A percentile compares a stretch with the other conserved stretches of the same genome.
Evolutionary conservation across 352 stramenopile species (phyloP).

Genomic region (Stramenopiles sp.): DNA sequence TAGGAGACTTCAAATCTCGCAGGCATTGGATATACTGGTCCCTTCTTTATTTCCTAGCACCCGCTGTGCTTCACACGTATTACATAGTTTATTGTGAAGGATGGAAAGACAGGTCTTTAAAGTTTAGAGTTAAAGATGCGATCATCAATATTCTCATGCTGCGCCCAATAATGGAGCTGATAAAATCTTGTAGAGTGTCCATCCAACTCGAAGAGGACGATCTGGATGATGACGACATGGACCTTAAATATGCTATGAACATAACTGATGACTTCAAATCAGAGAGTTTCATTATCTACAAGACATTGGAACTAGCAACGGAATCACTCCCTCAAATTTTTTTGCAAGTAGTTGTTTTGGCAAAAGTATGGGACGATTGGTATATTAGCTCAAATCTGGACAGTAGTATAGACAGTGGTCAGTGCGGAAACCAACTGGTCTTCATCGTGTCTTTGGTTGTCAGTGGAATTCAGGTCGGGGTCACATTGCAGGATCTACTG

Average conservation of each 20-base stretch:
- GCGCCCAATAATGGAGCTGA: background rate
- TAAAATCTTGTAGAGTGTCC: background rate
- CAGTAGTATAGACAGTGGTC: background rate
- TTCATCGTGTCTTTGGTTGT: background rate
- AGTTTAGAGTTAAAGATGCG: background rate
- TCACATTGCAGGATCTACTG: background rate
- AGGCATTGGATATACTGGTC: background rate
- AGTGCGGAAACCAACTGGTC: background rate
- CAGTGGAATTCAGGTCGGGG: background rate
- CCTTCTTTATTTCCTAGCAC: background rate
- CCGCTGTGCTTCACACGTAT: background rate
- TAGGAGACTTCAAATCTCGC: background rate
- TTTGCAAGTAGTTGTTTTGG: background rate
- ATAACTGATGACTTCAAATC: background rate
- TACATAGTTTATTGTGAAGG: background rate
- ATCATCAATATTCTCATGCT: background rate
- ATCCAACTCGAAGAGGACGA: background rate
- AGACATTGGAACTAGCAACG: background rate
- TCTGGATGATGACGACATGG: background rate
- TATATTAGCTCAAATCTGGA: background rate
- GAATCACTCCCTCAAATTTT: background rate
- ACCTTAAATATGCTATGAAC: background rate
- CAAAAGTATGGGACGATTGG: background rate
- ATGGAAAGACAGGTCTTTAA: background rate
- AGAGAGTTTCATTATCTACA: constrained; percentile 1